Percentiles rank a stretch among this genome's conserved stretches.
phyloP scores from a whole-genome alignment of 2,329 filamentous ascomycete species.

The Pseudocercospora musae region DNA sequence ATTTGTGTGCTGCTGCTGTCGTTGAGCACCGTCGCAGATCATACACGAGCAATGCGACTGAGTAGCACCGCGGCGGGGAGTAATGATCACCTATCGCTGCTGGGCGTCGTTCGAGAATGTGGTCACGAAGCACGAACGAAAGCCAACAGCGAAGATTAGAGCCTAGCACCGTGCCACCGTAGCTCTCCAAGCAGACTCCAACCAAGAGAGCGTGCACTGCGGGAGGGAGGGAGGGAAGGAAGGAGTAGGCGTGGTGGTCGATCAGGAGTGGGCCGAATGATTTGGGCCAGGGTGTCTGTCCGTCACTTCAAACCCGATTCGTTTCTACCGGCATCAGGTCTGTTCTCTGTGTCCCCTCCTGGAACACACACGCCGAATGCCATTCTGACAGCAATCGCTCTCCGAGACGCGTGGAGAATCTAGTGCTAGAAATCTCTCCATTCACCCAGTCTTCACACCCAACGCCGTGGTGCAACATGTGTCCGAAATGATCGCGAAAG shows the following conservation, averaged over 20 bases:
- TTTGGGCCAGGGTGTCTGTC: not conserved
- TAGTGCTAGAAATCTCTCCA: not conserved
- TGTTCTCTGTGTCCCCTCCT: not conserved
- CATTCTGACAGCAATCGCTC: too few species aligned
- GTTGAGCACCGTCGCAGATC: not conserved
- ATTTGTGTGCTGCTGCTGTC: not conserved
- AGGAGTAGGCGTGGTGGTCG: not conserved
- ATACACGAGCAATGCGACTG: not conserved
- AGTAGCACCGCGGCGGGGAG: not conserved
- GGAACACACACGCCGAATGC: not conserved
- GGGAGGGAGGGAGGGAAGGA: not conserved
- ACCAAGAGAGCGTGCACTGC: not conserved
- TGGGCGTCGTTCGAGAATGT: not conserved
- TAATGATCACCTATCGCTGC: not conserved
- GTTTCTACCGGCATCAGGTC: not conserved
- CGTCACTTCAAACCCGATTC: not conserved
- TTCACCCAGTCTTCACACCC: not conserved
- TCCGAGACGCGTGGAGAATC: not conserved
- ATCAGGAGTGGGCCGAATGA: not conserved
- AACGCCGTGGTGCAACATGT: not conserved
- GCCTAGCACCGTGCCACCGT: not conserved
- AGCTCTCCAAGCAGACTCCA: not conserved
- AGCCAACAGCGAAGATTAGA: not conserved
- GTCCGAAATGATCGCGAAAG: not conserved
- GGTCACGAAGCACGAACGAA: not conserved